A percentile compares a stretch with the other conserved stretches of the same genome.
These are phyloP conservation scores for Camellia japonica DNA, from an alignment of 148 eudicot species.

Conservation along the genomic window DNA sequence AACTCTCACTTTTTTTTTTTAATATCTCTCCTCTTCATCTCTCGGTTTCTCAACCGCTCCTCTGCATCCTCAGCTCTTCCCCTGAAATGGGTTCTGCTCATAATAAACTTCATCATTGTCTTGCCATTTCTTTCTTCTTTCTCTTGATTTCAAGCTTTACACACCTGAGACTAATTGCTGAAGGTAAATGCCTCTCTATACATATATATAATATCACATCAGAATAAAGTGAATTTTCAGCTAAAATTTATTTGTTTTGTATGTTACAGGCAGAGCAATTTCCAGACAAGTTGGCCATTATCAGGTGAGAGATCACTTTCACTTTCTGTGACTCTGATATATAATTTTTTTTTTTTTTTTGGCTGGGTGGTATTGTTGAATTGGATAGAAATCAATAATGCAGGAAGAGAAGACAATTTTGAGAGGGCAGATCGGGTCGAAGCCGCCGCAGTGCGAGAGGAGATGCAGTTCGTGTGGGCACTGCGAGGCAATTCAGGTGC, in stretches of 20 bases:
- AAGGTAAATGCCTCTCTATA: slow-evolving; percentile 23
- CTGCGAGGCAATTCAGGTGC: slow-evolving; percentile 64
- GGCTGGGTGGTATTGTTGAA: too few species aligned
- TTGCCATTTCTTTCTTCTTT: slow-evolving; percentile 30
- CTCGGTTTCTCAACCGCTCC: neutral
- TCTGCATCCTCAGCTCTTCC: neutral
- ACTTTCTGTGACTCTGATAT: neutral
- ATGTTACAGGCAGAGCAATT: slow-evolving; percentile 28
- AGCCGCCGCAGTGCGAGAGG: slow-evolving; percentile 56
- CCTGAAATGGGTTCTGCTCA: slow-evolving; percentile 32
- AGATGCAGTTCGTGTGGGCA: slow-evolving; percentile 49
- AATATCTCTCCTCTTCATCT: neutral
- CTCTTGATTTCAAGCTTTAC: slow-evolving; percentile 35
- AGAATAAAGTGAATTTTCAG: neutral
- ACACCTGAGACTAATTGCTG: slow-evolving; percentile 31
- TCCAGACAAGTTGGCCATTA: neutral
- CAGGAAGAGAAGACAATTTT: slow-evolving; percentile 26
- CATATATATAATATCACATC: neutral
- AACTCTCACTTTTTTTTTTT: neutral
- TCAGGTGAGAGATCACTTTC: slow-evolving; percentile 3
- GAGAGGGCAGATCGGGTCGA: slow-evolving; percentile 50
- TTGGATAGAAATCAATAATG: neutral
- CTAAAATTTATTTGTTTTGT: neutral
- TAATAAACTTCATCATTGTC: slow-evolving; percentile 14
- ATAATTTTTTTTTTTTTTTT: neutral